phyloP scores from a whole-genome alignment of 176 grass and related monocot genomes.

The Carex cristatella region DNA sequence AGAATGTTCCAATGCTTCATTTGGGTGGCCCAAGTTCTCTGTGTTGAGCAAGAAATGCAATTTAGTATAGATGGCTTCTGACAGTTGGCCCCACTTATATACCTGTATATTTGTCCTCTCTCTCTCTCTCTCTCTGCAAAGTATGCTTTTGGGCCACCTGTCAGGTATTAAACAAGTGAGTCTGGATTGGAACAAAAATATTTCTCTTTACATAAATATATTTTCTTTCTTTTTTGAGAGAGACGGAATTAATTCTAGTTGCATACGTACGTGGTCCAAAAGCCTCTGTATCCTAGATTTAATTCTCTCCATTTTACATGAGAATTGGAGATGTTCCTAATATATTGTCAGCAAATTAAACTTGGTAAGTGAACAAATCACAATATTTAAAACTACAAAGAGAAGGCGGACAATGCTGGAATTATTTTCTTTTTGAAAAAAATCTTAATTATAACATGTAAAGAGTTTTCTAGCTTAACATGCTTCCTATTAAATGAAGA shows the following conservation, averaged over 20 bases:
- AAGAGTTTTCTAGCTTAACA: no score
- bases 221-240: neutral
- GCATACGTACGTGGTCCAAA: neutral
- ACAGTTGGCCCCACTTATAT: neutral
- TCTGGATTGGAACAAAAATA: neutral
- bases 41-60: neutral
- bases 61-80: neutral
- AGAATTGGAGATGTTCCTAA: neutral
- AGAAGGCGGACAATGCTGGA: neutral
- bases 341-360: neutral
- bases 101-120: neutral
- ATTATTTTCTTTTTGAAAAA: neutral
- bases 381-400: neutral
- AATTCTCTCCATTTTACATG: conserved; percentile 7
- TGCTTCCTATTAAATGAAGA: no score
- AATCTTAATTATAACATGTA: no score
- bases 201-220: neutral
- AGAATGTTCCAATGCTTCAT: conserved; percentile 16
- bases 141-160: neutral
- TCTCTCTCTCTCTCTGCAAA: neutral
- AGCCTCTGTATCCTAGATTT: neutral
- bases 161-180: neutral
- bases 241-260: conserved; percentile 6
- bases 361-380: neutral
- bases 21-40: neutral